Evolutionary conservation across 768 basidiomycete genomes (phyloP), one percentile per base, ranked within the genome.

Genomic region (Collybia nuda): DNA sequence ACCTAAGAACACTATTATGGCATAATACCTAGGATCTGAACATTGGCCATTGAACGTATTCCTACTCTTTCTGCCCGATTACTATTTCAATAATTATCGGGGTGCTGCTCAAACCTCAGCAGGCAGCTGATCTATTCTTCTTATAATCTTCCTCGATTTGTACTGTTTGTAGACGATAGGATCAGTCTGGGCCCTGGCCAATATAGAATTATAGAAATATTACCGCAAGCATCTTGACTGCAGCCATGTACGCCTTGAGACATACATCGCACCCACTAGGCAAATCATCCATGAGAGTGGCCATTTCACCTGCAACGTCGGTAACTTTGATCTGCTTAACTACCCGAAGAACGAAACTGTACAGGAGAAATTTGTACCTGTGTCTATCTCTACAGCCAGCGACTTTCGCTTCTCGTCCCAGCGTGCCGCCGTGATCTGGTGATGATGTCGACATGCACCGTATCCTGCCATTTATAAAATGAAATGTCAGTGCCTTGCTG

Each of bases 1-100:
- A 82, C 60, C 70, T 97, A 39, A 83, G 77, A 70, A 97, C 93
- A 44, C 70, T 98, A 44, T 68, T 98, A 45, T 97, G 95, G 94
- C 88, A 92, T 61, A 96, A 97, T 69, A 86, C 78, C 63, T 94
- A 67, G 74, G 53, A 52, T 52, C 48, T 47, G 49, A 38, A 40
- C 40, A 40, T 47, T 38, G 38, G 29, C 41, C 52, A 48, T 36
- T 49, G 17, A 35, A 19, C 28, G 24, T n/a, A n/a, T n/a, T 26
- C 24, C 24, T 26, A 4, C 7, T 7, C 12, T 23, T 29, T 18
- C 19, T 47, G 41, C 41, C 42, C 19, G 24, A 28, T 17, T 18
- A 21, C 6, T 11, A 37, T n/a, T 17, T 17, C 46, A 51, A 43
- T 17, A 23, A 43, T 57, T 55, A 3, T 2, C 32, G 49, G 46